Percentiles rank a stretch among this genome's conserved stretches.
phyloP scores from a whole-genome alignment of 305 asterid species.

The Plantago rigida region DNA sequence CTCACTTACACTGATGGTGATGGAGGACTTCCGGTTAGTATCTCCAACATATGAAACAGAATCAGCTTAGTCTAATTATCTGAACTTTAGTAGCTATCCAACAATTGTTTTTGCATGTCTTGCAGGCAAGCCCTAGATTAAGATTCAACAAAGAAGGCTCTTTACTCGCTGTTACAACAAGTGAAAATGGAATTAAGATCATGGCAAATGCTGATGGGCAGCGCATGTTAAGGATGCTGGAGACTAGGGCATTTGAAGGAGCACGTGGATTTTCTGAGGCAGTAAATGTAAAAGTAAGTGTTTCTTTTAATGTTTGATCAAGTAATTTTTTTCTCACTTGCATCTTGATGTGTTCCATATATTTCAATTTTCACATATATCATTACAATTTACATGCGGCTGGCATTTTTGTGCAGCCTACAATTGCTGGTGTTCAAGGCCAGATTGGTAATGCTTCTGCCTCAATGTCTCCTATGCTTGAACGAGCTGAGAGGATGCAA shows the following conservation, averaged over 20 bases:
- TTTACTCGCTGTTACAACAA: slow-evolving; percentile 52
- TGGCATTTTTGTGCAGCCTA: slow-evolving; percentile 48
- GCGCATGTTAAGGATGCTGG: slow-evolving; percentile 80
- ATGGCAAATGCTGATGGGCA: slow-evolving; percentile 48
- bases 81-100: not conserved
- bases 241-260: slow-evolving; percentile 76
- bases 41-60: not conserved
- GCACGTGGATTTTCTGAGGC: slow-evolving; percentile 65
- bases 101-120: not conserved
- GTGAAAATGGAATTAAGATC: slow-evolving; percentile 50
- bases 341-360: not conserved
- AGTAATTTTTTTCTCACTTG: not conserved
- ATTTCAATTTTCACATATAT: not conserved
- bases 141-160: slow-evolving; percentile 53
- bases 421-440: slow-evolving; percentile 57
- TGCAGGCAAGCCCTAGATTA: slow-evolving; percentile 25
- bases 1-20: slow-evolving; percentile 57
- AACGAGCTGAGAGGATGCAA: slow-evolving; percentile 62
- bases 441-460: slow-evolving; percentile 54
- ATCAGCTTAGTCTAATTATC: not conserved
- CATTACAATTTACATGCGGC: not conserved
- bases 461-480: slow-evolving; percentile 54
- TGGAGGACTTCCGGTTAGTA: slow-evolving; percentile 63
- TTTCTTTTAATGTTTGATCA: slow-evolving; percentile 7
- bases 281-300: slow-evolving; percentile 59